Evolutionary conservation across 345 rosid species (phyloP), one percentile per base, ranked within the genome.

Genomic region (Cochlearia excelsa): DNA sequence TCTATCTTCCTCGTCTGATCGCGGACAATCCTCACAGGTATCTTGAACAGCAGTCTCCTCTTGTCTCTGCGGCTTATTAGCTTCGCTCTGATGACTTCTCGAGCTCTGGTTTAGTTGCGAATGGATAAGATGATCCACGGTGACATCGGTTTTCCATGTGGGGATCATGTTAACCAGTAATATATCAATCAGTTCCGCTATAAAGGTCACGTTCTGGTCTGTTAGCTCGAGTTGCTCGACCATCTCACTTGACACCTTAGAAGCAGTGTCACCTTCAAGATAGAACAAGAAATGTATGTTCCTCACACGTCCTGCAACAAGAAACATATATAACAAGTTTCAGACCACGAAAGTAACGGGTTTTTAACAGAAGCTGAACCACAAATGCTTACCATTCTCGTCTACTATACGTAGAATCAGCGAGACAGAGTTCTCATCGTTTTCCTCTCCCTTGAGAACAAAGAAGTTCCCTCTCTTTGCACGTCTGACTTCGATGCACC

Each of bases 231-330:
- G 86, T 63, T 86, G 89, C 72, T 84, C 97, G 41, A 81, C 92
- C 97, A 90, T 90, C 74, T 90, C 97, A 59, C 81, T 75, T 29
- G 97, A 86, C 57, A 90, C 87, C 2, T 88, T 73, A 27, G 77
- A 61, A 16, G 90, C 77, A 4, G 95, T 90, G 71, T 86, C 92
- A 6, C 79, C 69, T 46, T 86, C 86, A 3, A 81, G 82, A 59
- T 55, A 86, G 74, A 84, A 89, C 41, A 73, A 64, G 63, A 90
- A 90, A 76, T 86, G 86, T 51, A 90, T 82, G 59, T 84, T 81
- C 79, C 83, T 89, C 39, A 76, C 82, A 45, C 78, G 86, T 54
- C 87, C 97, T 86, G 75, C 63, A 39, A 7, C n/a, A 37, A 37
- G 40, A 37, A 39, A 39, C 43, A 39, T 10, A 2, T 1, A 1